These are phyloP conservation scores for Acanthamoeba lenticulata DNA, from an alignment of 208 protist species.

Conservation along the genomic window DNA sequence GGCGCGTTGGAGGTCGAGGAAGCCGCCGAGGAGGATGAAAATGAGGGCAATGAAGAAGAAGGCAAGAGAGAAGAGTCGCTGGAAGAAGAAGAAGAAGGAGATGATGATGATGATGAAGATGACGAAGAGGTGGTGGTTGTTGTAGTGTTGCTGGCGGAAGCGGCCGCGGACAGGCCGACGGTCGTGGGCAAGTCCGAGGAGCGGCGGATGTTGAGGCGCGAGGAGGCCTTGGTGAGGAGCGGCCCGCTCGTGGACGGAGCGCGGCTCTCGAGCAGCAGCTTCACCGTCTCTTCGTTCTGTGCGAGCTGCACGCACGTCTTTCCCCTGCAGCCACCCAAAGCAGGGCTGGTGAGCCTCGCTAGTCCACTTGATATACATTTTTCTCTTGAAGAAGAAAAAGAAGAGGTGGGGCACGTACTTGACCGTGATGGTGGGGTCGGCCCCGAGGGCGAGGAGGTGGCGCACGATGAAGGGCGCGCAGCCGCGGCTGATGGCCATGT, in stretches of 20 bases:
- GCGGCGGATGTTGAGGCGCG: not conserved
- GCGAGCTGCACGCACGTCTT: conserved; percentile 3
- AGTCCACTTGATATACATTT: too few relatives aligned
- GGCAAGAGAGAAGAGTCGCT: not conserved
- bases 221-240: not conserved
- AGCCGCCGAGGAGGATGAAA: not conserved
- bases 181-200: not conserved
- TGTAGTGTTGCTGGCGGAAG: too few relatives aligned
- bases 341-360: too few relatives aligned
- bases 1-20: not conserved
- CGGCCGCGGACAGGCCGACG: not conserved
- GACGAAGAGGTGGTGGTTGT: not conserved
- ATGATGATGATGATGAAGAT: too few relatives aligned
- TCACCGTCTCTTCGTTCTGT: not conserved
- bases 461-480: not conserved
- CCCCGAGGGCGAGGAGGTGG: not conserved
- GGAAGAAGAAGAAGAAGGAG: not conserved
- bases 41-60: not conserved
- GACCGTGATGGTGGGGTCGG: not conserved
- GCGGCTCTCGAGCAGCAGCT: not conserved
- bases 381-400: not conserved
- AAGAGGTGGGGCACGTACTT: not conserved
- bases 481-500: not conserved
- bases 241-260: not conserved
- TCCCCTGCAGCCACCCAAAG: not conserved